Base-by-base conservation (phyloP, 805 yeast species). In the Candida stauntonica region DNA sequence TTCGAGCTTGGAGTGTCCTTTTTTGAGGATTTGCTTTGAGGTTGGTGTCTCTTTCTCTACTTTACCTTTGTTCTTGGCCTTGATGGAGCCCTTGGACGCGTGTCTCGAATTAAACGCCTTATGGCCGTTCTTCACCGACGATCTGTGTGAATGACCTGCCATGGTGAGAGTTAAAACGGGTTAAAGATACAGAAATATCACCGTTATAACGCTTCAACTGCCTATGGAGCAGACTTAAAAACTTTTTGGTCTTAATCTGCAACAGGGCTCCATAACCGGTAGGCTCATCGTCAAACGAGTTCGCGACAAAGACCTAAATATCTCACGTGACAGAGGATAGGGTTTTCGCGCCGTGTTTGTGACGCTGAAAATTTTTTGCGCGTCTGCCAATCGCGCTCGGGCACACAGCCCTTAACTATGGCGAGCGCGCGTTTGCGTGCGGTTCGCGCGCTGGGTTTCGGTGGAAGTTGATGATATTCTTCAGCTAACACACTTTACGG, bases 31-130 rank as follows among this genome's bases (percentile, higher is more conserved):
- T 29, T 56, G 54, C 24, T 21, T 7, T 21, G 24, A 8, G 18
- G 48, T 31, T 54, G 31, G 33, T 14, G 68, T 58, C 23, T 75
- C 64, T 52, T 81, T 84, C 56, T 89, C 98, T 26, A 91, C 86
- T 60, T 87, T 89, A 44, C 98, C 98, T 56, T 84, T 89, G 52
- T 68, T 68, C 42, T 77, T 69, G 47, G 86, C 85, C 58, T 88
- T 94, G 54, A 91, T 62, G 26, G 88, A 77, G 44, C 96, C 84
- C 58, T 93, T 93, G 12, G 95, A 77, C 16, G 96, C 76, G 68
- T 93, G 99, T 58, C 81, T 84, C 3, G 95, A 77, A 60, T 93
- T 94, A 72, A 87, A 94, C 8, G 89, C 74, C 66, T 93, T 93
- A 55, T 91, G 95, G 33, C 79, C 79, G 56, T 80, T 81, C 62